Evolutionary conservation across 352 stramenopile genomes (phyloP), one percentile per base, ranked within the genome.

Genomic region (Globisporangium middletonii): DNA sequence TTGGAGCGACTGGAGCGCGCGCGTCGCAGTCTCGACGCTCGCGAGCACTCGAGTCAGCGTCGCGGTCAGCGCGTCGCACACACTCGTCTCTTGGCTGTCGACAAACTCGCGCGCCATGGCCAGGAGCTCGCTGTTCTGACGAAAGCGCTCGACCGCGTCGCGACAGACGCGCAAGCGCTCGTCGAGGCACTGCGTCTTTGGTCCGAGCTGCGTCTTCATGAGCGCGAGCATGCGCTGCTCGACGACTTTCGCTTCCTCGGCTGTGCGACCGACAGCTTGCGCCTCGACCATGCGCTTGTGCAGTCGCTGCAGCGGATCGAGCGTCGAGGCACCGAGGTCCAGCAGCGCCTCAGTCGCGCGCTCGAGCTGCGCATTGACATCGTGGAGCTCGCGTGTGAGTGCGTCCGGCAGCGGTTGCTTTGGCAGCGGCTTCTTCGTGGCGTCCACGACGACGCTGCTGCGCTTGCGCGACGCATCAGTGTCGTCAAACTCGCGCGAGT

Each of bases 211-310:
- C 12, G 64, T 53, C 27, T 59, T 58, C 11, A 75, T 62, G 2
- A 72, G 41, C 5, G 60, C 67, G 7, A 69, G 41, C 23, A 89
- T 68, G 28, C 82, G 75, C 44, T 79, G 67, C 53, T 89, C 82
- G 3, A 88, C 66, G 30, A 86, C 67, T 57, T 92, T 89, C 0
- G 79, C 82, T 63, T 92, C 82, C 38, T 92, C 82, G 5, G 82
- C 79, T n/a, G 77, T 92, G 19, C 65, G 73, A 0, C 73, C 75
- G 4, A 52, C 67, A 0, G 54, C 59, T n/a, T 81, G 73, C 1
- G 82, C 79, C 0, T 74, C 65, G 4, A 65, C 27, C 55, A 77
- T 68, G 0, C 72, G 70, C n/a, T 71, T 77, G 43, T 72, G 59
- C 26, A 89, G 62, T 0, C 67, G 71, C 44, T 76, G 43, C 28